phyloP scores from a whole-genome alignment of 2,329 filamentous ascomycete species.

The Zymoseptoria ardabiliae region DNA sequence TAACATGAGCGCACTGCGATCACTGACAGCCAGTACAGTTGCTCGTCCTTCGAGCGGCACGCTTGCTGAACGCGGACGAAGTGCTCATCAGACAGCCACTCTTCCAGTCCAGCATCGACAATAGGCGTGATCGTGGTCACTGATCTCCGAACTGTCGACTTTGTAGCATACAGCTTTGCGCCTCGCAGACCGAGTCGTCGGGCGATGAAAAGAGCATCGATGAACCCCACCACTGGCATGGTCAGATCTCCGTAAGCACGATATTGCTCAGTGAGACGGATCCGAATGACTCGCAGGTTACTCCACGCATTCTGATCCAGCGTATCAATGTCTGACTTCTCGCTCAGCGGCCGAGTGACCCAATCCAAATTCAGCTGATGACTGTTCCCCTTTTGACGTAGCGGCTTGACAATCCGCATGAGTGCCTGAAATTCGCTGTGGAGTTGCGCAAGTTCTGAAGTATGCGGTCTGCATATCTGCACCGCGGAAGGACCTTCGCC shows the following conservation, averaged over 20 bases:
- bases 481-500: slow-evolving; percentile 60
- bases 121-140: slow-evolving; percentile 18
- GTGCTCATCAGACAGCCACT: slow-evolving; percentile 19
- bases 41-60: slow-evolving; percentile 15
- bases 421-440: slow-evolving; percentile 64
- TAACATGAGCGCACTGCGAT: slow-evolving; percentile 14
- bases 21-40: slow-evolving; percentile 18
- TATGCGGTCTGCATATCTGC: slow-evolving; percentile 62
- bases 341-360: background rate
- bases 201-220: slow-evolving; percentile 57
- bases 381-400: background rate
- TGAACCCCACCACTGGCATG: slow-evolving; percentile 66
- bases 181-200: slow-evolving; percentile 10
- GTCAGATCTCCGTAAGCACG: slow-evolving; percentile 80
- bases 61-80: slow-evolving; percentile 13
- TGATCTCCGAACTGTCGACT: background rate
- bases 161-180: background rate
- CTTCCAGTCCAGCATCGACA: slow-evolving; percentile 9
- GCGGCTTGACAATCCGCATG: slow-evolving; percentile 15
- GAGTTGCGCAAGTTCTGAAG: slow-evolving; percentile 61
- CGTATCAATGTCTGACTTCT: background rate
- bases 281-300: slow-evolving; percentile 52
- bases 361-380: background rate
- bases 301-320: slow-evolving; percentile 18
- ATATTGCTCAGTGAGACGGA: slow-evolving; percentile 62